A percentile compares a stretch with the other conserved stretches of the same genome.
Evolutionary conservation across 2,329 filamentous ascomycete genomes (phyloP).

Genomic region (Fusarium floridanum): DNA sequence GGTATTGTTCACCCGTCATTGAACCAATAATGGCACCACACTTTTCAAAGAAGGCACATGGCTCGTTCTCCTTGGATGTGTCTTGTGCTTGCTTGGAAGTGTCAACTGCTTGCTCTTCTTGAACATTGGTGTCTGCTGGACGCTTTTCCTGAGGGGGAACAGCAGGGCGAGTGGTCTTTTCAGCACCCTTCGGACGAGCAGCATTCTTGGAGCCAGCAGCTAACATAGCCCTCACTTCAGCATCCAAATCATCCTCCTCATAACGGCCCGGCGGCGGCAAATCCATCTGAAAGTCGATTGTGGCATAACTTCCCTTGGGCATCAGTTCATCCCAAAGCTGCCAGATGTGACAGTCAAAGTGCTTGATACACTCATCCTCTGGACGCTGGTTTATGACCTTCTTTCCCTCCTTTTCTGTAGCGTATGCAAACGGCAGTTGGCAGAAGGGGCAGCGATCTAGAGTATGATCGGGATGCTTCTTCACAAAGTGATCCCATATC

Average conservation of each 20-base stretch:
- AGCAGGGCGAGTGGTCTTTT: not conserved
- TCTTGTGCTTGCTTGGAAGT: not conserved
- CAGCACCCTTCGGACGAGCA: not conserved
- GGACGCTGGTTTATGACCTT: not conserved
- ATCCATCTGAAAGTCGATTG: not conserved
- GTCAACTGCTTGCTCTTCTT: not conserved
- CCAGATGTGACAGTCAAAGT: conserved; percentile 41
- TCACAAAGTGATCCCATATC: conserved; percentile 30
- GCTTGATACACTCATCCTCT: conserved; percentile 22
- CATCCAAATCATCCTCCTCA: not conserved
- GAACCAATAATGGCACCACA: conserved; percentile 19
- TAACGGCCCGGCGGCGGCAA: not conserved
- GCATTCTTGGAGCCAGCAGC: not conserved
- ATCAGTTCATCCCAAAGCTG: conserved; percentile 32
- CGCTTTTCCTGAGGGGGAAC: not conserved
- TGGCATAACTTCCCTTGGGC: not conserved
- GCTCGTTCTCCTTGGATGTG: not conserved
- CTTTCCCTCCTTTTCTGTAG: not conserved
- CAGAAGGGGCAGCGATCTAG: conserved; percentile 34
- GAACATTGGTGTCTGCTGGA: not conserved
- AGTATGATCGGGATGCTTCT: not conserved
- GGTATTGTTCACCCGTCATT: conserved; percentile 27
- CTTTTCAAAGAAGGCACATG: conserved; percentile 28
- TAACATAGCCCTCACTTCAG: not conserved
- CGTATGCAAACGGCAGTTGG: conserved; percentile 10